phyloP scores from a whole-genome alignment of 139 green algal genomes.

The Diplosphaera chodatii region DNA sequence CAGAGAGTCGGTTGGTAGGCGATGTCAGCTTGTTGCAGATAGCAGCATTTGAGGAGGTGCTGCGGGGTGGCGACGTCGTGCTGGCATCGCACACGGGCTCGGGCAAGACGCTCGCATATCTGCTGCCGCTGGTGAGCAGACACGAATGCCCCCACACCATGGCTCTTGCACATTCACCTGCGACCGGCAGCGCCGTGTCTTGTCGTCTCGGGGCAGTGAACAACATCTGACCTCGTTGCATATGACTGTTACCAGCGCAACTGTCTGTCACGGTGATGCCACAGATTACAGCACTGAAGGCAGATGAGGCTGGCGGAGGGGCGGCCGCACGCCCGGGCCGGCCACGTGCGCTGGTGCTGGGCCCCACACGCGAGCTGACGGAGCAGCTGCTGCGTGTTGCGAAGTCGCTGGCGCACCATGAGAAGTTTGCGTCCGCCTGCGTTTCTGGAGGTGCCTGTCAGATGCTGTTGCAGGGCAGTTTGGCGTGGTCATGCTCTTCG shows the following conservation, averaged over 20 bases:
- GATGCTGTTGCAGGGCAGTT: no score
- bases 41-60: constrained; percentile 60
- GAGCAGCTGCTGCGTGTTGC: constrained; percentile 82
- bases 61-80: constrained; percentile 58
- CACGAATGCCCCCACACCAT: no score
- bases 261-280: no score
- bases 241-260: no score
- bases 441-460: constrained; percentile 35
- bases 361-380: constrained; percentile 83
- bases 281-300: constrained; percentile 67
- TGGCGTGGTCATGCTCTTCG: no score
- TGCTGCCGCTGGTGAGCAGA: constrained; percentile 82
- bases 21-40: constrained; percentile 47
- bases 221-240: no score
- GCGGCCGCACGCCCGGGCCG: constrained; percentile 41
- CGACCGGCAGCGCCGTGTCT: no score
- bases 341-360: constrained; percentile 77
- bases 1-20: no score
- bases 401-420: constrained; percentile 77
- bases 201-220: no score
- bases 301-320: constrained; percentile 42
- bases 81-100: constrained; percentile 89
- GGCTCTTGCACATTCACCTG: no score
- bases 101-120: constrained; percentile 93
- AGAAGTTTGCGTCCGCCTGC: constrained; percentile 69